Evolutionary conservation across 2,329 filamentous ascomycete genomes (phyloP).

Genomic region (Emydomyces testavorans): DNA sequence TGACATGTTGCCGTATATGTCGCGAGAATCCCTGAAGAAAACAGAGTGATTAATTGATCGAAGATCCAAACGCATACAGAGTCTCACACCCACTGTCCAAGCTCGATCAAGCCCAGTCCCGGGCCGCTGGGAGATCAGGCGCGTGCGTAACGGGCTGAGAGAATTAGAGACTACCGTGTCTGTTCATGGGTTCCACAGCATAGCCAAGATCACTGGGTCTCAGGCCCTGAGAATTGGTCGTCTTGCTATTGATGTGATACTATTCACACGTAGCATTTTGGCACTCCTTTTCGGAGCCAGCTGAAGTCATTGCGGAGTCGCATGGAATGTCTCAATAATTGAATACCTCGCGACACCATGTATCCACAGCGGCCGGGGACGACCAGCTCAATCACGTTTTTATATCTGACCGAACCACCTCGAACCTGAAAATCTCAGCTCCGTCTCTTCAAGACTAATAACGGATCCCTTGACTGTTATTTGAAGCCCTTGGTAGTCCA

Average conservation of each 20-base stretch:
- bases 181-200: constrained; percentile 50
- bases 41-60: background rate
- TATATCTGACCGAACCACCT: constrained; percentile 62
- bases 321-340: too few relatives aligned
- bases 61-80: too few relatives aligned
- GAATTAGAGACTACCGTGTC: constrained; percentile 38
- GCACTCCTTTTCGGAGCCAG: too few relatives aligned
- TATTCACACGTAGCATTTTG: constrained; percentile 14
- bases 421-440: constrained; percentile 68
- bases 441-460: constrained; percentile 55
- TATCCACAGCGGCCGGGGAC: too few relatives aligned
- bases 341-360: too few relatives aligned
- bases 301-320: background rate
- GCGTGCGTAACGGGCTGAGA: background rate
- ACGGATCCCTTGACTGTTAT: constrained; percentile 59
- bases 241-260: constrained; percentile 60
- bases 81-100: too few relatives aligned
- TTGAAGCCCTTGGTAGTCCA: constrained; percentile 56
- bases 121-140: background rate
- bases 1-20: constrained; percentile 42
- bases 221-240: constrained; percentile 56
- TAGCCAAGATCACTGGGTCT: constrained; percentile 52
- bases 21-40: constrained; percentile 37
- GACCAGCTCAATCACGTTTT: constrained; percentile 48
- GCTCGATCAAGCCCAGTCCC: background rate